Conservation (phyloP, 495 filamentous ascomycete species). For the Podospora didyma region DNA sequence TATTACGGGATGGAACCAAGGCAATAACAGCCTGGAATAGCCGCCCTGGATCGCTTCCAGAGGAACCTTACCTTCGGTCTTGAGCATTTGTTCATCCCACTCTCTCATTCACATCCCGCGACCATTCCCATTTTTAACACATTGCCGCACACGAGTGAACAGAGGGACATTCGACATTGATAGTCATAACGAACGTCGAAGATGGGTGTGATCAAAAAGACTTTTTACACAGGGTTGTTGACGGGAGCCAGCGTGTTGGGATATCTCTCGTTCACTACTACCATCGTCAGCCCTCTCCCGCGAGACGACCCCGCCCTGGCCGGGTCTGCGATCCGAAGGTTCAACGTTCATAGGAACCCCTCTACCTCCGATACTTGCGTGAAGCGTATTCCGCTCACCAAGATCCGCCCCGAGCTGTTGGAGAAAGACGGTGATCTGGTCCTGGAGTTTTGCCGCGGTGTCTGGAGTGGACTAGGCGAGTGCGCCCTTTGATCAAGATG, state of each 20-base stretch:
- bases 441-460: constrained; percentile 60
- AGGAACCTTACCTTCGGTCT: too few relatives aligned
- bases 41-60: too few relatives aligned
- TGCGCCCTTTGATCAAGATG: constrained; percentile 6
- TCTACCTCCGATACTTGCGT: constrained; percentile 59
- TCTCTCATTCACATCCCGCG: too few relatives aligned
- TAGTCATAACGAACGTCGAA: not conserved
- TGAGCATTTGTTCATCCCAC: too few relatives aligned
- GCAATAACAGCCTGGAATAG: too few relatives aligned
- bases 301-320: constrained; percentile 60
- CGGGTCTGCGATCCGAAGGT: constrained; percentile 49
- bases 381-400: constrained; percentile 55
- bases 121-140: too few relatives aligned
- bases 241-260: constrained; percentile 34
- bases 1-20: too few relatives aligned
- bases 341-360: constrained; percentile 61
- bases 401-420: constrained; percentile 61
- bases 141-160: too few relatives aligned
- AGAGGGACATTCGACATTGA: too few relatives aligned
- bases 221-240: constrained; percentile 39
- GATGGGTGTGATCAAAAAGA: constrained; percentile 48
- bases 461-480: constrained; percentile 64
- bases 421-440: constrained; percentile 56
- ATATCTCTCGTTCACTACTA: constrained; percentile 34
- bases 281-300: constrained; percentile 43